A percentile compares a stretch with the other conserved stretches of the same genome.
Evolutionary conservation across 169 alveolate genomes (phyloP).

Genomic region (Eimeria maxima): DNA sequence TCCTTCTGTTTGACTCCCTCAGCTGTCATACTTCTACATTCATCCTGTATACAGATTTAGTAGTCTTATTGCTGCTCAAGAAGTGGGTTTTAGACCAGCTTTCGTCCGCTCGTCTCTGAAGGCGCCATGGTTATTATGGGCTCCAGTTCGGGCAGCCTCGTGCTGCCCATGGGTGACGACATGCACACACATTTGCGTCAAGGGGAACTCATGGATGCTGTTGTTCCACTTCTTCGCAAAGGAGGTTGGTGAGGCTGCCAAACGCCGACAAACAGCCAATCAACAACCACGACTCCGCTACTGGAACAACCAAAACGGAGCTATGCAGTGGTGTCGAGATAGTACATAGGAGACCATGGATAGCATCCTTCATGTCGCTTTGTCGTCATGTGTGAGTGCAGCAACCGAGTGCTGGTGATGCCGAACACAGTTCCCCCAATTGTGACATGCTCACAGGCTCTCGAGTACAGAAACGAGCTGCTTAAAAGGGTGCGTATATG

Average conservation of each 20-base stretch:
- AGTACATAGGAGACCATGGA: not conserved
- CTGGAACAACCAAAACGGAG: not conserved
- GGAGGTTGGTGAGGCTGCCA: slow-evolving; percentile 84
- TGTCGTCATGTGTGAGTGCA: not conserved
- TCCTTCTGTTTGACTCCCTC: not conserved
- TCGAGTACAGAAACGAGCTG: slow-evolving; percentile 75
- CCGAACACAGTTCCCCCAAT: slow-evolving; percentile 85
- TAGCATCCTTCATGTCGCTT: too few species aligned
- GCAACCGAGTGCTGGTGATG: slow-evolving; percentile 83
- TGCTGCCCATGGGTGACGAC: slow-evolving; percentile 82
- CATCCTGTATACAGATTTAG: not conserved
- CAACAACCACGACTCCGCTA: not conserved
- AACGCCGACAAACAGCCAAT: not conserved
- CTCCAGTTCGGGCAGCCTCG: slow-evolving; percentile 15
- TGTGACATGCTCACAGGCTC: slow-evolving; percentile 79
- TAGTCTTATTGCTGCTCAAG: not conserved
- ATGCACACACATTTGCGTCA: slow-evolving; percentile 85
- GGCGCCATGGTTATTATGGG: not conserved
- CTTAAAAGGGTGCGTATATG: slow-evolving; percentile 63
- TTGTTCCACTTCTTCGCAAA: slow-evolving; percentile 59
- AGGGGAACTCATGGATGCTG: slow-evolving; percentile 78
- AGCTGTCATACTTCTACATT: not conserved
- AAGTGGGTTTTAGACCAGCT: not conserved
- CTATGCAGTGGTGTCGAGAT: not conserved
- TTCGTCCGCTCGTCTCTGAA: not conserved